Evolutionary conservation across 1,284 basidiomycete genomes (phyloP), one percentile per base, ranked within the genome.

Genomic region (Athelia sp.): DNA sequence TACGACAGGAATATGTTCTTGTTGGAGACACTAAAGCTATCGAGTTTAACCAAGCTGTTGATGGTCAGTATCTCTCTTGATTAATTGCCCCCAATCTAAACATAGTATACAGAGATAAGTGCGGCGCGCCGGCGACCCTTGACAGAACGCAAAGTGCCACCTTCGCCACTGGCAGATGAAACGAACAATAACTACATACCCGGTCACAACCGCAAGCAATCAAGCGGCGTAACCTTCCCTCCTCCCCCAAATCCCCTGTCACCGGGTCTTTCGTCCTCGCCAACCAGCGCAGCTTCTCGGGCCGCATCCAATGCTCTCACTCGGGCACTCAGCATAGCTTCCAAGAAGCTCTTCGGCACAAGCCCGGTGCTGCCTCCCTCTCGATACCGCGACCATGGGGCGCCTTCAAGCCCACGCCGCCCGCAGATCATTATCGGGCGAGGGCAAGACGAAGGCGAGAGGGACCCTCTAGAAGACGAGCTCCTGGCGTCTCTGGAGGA

Each of bases 291-390:
- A 14, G 79, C 82, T 2, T 78, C 76, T 3, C 74, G 79, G 17
- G 74, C 76, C 4, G 78, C 76, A 2, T 74, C 84, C 1, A 90
- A 89, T 51, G 87, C 90, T 0, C 76, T 94, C 3, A 89, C 92
- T 46, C 83, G 93, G 10, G 95, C 93, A 0, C 73, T 98, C 46
- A 93, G 81, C 56, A 77, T 92, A 36, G 94, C 94, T 0, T 89
- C 90, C n/a, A 88, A 93, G 65, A 93, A 91, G 60, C 74, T 97
- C 3, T 94, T 96, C 58, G 92, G 93, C 1, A 75, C 80, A 4
- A 74, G 52, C 62, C 76, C 55, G 52, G 66, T 71, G 52, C 58
- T 63, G 54, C 56, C 72, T 48, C 55, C 68, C 49, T 67, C 71
- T 36, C 62, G 68, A 22, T 69, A 71, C 48, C 60, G 64, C 10